Base-by-base conservation (phyloP, 1,139 yeast genomes). In the Taiozyma sp. region DNA sequence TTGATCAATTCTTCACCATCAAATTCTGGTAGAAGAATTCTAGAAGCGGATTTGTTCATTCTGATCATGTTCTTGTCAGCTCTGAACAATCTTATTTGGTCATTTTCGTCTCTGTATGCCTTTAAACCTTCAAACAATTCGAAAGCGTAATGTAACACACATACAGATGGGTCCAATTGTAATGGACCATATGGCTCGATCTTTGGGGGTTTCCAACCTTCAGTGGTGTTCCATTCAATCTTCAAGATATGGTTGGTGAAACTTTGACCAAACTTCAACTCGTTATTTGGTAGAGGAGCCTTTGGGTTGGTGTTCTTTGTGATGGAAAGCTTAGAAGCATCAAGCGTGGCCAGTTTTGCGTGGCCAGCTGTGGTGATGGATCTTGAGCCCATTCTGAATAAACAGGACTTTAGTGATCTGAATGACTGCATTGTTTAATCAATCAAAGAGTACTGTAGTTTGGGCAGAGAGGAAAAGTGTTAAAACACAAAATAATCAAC, bases 101-200 rank as follows among this genome's bases (percentile, higher is more conserved):
- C 87, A 44, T 87, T 75, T 22, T 71, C 63, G 58, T 86, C 92
- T 62, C 82, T 79, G 78, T 91, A 93, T 8, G 98, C 98, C 76
- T 93, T 93, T 78, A 93, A 78, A 58, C 99, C 99, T 75, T 93
- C 99, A 63, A 93, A 93, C 59, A 93, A 80, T 70, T 91, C 97
- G 66, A 93, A 93, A 1, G 96, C 93, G 65, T 93, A 93, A 73
- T 93, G 99, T 71, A 93, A 83, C 38, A 92, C 98, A 65, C 84
- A 80, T 13, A 95, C 72, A 14, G 97, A 84, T 39, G 99, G 99
- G 64, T 91, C 97, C 52, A 93, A 71, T 22, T 74, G 63, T 53
- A 93, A 72, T 48, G 81, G 80, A 52, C 84, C 93, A 71, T 89
- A 91, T 34, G 98, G 97, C 61, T 80, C 80, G 67, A 93, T 92